These are phyloP conservation scores for Onygena corvina DNA, from an alignment of 2,329 filamentous ascomycete genomes.

Conservation along the genomic window DNA sequence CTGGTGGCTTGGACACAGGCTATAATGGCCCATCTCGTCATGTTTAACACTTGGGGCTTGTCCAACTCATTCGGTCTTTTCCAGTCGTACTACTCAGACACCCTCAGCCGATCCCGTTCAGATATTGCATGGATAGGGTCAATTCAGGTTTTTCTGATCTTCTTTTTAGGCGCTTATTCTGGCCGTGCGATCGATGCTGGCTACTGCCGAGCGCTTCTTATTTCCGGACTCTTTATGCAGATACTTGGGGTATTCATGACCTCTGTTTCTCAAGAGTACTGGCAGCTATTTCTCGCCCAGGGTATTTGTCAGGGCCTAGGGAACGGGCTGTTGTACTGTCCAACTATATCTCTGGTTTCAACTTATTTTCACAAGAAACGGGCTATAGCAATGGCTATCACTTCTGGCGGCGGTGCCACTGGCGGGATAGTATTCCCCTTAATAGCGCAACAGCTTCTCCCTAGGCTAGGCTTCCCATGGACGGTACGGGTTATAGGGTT, in stretches of 20 bases:
- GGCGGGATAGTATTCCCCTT: conserved; percentile 55
- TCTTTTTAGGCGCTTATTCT: conserved; percentile 40
- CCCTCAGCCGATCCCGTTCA: conserved; percentile 33
- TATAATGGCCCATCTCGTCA: conserved; percentile 40
- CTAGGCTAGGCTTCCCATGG: conserved; percentile 52
- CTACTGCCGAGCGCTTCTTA: conserved; percentile 29
- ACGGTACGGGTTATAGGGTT: conserved; percentile 50
- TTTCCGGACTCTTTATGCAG: conserved; percentile 33
- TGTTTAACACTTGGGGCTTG: conserved; percentile 47
- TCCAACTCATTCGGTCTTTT: conserved; percentile 46
- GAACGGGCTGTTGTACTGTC: conserved; percentile 43
- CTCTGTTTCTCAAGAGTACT: conserved; percentile 36
- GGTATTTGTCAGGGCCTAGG: conserved; percentile 48
- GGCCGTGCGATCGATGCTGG: conserved; percentile 43
- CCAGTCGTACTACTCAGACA: conserved; percentile 41
- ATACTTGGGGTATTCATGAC: conserved; percentile 43
- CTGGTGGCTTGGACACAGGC: conserved; percentile 45
- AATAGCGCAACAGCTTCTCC: conserved; percentile 45
- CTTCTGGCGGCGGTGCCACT: conserved; percentile 47
- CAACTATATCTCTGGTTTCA: conserved; percentile 42
- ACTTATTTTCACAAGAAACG: conserved; percentile 50
- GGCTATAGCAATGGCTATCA: conserved; percentile 48
- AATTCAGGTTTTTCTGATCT: conserved; percentile 41
- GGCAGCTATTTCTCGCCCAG: conserved; percentile 41
- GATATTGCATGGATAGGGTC: conserved; percentile 44